A percentile compares a stretch with the other conserved stretches of the same genome.
These are phyloP conservation scores for Xylaria telfairii DNA, from an alignment of 495 filamentous ascomycete genomes.

Conservation along the genomic window DNA sequence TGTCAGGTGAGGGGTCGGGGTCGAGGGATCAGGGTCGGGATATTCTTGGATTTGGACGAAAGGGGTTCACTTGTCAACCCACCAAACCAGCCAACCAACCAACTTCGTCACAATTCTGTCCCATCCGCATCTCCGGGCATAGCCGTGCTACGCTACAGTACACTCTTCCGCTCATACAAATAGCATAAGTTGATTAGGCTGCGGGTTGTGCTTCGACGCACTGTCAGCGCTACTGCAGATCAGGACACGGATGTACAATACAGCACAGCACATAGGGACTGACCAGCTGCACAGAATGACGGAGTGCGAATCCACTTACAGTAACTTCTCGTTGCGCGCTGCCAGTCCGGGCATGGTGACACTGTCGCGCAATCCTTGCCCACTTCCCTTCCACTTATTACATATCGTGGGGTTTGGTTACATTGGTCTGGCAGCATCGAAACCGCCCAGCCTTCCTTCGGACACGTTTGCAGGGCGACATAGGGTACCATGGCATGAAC, in stretches of 20 bases:
- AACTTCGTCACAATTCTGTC: neutral
- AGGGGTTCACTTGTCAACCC: neutral
- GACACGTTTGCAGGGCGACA: neutral
- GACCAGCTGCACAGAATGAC: neutral
- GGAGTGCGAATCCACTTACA: neutral
- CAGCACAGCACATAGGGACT: no score
- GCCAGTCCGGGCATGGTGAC: conserved; percentile 1
- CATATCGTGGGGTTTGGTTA: conserved; percentile 16
- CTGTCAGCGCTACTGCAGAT: conserved; percentile 12
- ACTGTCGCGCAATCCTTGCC: neutral
- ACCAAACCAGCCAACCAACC: neutral
- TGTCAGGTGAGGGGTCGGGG: conserved; percentile 18
- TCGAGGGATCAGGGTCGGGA: no score
- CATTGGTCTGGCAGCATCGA: conserved; percentile 18
- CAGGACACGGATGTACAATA: no score
- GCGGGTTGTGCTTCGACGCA: neutral
- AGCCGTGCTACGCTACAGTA: neutral
- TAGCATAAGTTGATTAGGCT: neutral
- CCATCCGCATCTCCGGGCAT: conserved; percentile 21
- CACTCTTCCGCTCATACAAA: no score
- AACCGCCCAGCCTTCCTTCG: conserved; percentile 23
- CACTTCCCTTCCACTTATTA: conserved; percentile 7
- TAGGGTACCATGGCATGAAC: conserved; percentile 18
- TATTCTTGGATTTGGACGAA: neutral
- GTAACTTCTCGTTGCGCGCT: neutral